Evolutionary conservation across 129 eudicot genomes (phyloP).

Genomic region (Saposhnikovia divaricata): DNA sequence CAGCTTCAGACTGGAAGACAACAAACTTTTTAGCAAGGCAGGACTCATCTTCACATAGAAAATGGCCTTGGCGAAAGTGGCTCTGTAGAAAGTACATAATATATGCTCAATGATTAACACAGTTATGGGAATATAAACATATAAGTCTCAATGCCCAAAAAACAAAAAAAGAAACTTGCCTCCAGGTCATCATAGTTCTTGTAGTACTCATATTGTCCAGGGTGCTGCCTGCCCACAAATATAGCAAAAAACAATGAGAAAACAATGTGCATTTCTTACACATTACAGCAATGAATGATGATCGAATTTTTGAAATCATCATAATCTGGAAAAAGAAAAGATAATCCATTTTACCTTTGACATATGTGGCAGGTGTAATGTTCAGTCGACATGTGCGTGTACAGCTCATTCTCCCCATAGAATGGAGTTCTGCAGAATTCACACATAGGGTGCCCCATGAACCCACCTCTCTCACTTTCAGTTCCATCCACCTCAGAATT

Average conservation of each 20-base stretch:
- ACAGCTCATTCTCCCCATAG: conserved; percentile 92
- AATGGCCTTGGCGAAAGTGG: conserved; percentile 85
- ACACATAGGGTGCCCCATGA: conserved; percentile 84
- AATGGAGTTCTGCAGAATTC: conserved; percentile 85
- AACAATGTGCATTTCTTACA: not conserved
- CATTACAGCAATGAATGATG: not conserved
- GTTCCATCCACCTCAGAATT: conserved; percentile 97
- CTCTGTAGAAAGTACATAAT: conserved; percentile 30
- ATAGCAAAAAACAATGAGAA: not conserved
- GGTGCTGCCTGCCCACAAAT: conserved; percentile 62
- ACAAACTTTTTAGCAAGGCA: conserved; percentile 79
- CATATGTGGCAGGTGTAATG: conserved; percentile 88
- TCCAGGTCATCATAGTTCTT: conserved; percentile 90
- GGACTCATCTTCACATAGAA: conserved; percentile 80
- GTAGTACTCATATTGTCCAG: conserved; percentile 87
- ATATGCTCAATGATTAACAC: conserved; percentile 2
- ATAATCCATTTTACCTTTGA: conserved; percentile 45
- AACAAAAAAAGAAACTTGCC: conserved; percentile 28
- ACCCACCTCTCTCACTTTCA: conserved; percentile 98
- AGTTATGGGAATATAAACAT: not conserved
- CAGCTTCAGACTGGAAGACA: conserved; percentile 79
- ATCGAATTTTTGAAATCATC: not conserved
- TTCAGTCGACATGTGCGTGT: conserved; percentile 79
- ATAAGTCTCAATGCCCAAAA: not conserved
- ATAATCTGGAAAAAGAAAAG: not conserved